Base-by-base conservation (phyloP, 495 filamentous ascomycete genomes). In the Darksidea phi region DNA sequence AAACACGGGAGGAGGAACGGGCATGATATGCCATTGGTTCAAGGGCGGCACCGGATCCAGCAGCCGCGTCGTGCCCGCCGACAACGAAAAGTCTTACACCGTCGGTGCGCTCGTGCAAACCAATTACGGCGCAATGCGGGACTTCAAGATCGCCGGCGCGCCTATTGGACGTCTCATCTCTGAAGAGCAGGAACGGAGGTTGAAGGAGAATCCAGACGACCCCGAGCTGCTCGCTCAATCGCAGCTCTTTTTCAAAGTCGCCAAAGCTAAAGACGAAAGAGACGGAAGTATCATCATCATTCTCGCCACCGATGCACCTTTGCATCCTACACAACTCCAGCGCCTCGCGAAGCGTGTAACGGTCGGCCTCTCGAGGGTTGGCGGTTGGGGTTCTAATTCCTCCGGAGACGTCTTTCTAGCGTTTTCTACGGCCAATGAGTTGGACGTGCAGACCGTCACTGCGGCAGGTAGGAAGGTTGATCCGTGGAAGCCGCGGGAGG, bases 241-340 rank as follows among this genome's bases (percentile, higher is more conserved):
- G 21, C n/a, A 37, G 20, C 42, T 57, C 15, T 41, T 63, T 3
- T 55, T 59, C 50, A 57, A 60, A 28, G 45, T 72, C 21, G 26
- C 49, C 26, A 28, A 70, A 41, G 63, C 70, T 61, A 57, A 72
- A 59, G 65, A 73, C 7, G 54, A 60, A 20, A 80, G 80, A 55
- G 80, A 82, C 48, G 80, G 80, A n/a, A 78, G 75, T 54, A 82
- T 83, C 57, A 79, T 83, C 57, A 72, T 82, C 42, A 68, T 82
- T 34, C 47, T 83, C 38, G 76, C 75, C 6, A 83, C 81, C 2
- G 77, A 80, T 63, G 79, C 78, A 23, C 80, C 80, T 10, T 67
- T 83, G 17, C 73, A 78, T 46, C 73, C 78, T 6, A 45, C 71
- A n/a, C 79, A 82, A 61, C 72, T 81, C 21, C 77, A 82, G 63